Evolutionary conservation across 768 basidiomycete species (phyloP).

Genomic region (Zangia roseola): DNA sequence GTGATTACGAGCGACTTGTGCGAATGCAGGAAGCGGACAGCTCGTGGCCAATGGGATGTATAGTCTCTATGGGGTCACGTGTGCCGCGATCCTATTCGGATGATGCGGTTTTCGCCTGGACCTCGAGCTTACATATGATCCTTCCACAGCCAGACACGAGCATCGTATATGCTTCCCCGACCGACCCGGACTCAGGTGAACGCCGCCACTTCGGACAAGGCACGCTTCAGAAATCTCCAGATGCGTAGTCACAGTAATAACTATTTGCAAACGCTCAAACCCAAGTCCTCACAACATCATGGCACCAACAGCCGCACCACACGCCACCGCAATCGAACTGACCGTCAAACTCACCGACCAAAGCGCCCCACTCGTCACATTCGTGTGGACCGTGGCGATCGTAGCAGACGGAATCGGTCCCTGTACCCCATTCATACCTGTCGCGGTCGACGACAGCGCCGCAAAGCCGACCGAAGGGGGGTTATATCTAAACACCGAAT

Average conservation of each 20-base stretch:
- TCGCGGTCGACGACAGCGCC: conserved; percentile 53
- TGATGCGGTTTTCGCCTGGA: no score
- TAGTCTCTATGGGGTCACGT: no score
- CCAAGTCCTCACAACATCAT: conserved; percentile 22
- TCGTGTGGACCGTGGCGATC: conserved; percentile 42
- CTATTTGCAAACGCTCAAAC: no score
- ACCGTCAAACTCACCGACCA: background rate
- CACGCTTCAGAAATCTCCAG: no score
- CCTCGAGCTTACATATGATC: no score
- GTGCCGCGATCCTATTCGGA: no score
- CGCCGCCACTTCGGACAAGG: no score
- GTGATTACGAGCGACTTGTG: background rate
- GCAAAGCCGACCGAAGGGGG: conserved; percentile 88
- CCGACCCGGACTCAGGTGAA: no score
- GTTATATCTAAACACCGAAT: conserved; percentile 79
- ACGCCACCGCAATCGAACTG: conserved; percentile 2
- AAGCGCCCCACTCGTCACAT: background rate
- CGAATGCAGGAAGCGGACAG: background rate
- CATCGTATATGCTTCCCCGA: no score
- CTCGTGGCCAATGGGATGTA: background rate
- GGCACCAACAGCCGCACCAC: conserved; percentile 4
- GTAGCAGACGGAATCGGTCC: conserved; percentile 52
- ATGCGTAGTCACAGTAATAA: no score
- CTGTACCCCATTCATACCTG: conserved; percentile 44
- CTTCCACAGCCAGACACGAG: no score